Evolutionary conservation across 108 stramenopile genomes (phyloP).

Genomic region (Cyclotella choctawhatcheeana): DNA sequence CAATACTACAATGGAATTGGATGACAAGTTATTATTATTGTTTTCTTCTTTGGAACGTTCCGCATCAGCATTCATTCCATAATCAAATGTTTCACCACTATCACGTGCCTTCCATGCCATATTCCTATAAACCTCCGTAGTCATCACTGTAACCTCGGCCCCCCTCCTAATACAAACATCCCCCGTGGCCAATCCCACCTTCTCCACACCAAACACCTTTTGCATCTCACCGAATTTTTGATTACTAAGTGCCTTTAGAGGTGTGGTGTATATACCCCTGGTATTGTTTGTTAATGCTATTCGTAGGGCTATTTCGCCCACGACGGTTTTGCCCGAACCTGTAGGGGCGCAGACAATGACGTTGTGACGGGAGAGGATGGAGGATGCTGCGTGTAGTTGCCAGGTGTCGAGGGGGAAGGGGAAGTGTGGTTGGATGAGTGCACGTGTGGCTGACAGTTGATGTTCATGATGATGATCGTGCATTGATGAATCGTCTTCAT

Average conservation of each 20-base stretch:
- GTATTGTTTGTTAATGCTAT: conserved; percentile 62
- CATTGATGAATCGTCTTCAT: too few species aligned
- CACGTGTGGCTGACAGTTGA: not conserved
- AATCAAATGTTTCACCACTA: not conserved
- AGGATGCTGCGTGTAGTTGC: conserved; percentile 28
- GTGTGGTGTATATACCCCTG: conserved; percentile 91
- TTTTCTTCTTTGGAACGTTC: conserved; percentile 21
- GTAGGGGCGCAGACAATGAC: conserved; percentile 95
- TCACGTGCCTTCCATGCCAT: conserved; percentile 77
- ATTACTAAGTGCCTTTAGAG: conserved; percentile 94
- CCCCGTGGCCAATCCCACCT: conserved; percentile 82
- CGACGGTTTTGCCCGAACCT: conserved; percentile 86
- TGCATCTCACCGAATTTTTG: conserved; percentile 93
- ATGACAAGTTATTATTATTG: conserved; percentile 53
- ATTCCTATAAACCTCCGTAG: conserved; percentile 95
- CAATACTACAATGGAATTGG: conserved; percentile 88
- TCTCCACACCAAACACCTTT: conserved; percentile 72
- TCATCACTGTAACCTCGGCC: conserved; percentile 91
- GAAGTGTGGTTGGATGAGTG: conserved; percentile 25
- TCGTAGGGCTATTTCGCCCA: conserved; percentile 89
- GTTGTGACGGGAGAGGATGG: conserved; percentile 63
- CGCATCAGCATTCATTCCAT: not conserved
- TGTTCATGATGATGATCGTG: too few species aligned
- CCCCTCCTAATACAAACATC: conserved; percentile 89
- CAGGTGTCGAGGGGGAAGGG: conserved; percentile 41